These are phyloP conservation scores for Adansonia rubrostipa DNA, from an alignment of 441 rosid species.

Conservation along the genomic window DNA sequence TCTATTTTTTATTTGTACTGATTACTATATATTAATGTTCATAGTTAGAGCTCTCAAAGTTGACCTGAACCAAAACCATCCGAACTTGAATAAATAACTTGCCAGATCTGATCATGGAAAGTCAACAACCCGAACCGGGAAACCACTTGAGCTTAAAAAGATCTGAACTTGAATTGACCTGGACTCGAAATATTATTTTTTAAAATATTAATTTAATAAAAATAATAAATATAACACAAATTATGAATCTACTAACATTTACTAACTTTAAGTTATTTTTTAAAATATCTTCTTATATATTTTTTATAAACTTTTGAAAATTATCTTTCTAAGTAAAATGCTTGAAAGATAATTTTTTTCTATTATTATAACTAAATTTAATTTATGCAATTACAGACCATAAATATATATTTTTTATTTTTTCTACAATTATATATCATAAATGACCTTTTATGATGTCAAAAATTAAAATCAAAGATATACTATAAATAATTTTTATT, in stretches of 20 bases:
- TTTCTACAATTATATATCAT: background rate
- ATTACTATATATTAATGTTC: constrained; percentile 26
- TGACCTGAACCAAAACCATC: no score
- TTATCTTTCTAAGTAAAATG: background rate
- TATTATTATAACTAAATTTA: constrained; percentile 5
- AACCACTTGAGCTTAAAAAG: no score
- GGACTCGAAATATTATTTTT: no score
- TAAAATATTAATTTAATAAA: no score
- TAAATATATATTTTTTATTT: background rate
- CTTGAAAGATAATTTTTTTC: background rate
- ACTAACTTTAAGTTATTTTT: no score
- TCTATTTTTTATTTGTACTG: constrained; percentile 11
- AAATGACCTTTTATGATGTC: background rate
- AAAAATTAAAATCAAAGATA: background rate
- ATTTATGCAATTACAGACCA: background rate
- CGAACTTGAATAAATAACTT: no score
- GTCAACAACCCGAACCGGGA: no score
- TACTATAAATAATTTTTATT: background rate
- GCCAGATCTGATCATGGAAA: no score
- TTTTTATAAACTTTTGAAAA: background rate
- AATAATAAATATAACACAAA: no score
- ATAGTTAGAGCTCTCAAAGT: background rate
- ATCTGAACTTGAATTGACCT: no score
- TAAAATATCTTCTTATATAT: no score
- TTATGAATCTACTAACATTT: no score